Evolutionary conservation across 495 filamentous ascomycete species (phyloP).

Genomic region (Xylaria venustula): DNA sequence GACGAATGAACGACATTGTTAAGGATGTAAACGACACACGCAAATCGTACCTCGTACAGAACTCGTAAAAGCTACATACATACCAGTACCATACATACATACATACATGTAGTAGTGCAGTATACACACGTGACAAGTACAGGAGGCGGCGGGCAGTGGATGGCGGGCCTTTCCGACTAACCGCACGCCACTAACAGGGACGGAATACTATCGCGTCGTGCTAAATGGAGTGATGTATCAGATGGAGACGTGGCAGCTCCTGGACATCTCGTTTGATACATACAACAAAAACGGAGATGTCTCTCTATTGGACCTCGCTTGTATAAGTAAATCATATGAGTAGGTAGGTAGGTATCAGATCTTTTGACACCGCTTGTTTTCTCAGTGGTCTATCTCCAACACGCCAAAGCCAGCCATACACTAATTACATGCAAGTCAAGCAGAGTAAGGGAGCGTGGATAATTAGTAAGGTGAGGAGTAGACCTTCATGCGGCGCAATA

Average conservation of each 20-base stretch:
- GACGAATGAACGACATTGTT: neutral
- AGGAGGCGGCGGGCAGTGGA: slow-evolving; percentile 1
- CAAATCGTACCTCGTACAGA: too few relatives aligned
- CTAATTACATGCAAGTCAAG: neutral
- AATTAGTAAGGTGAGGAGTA: neutral
- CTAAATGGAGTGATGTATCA: too few relatives aligned
- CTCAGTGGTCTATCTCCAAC: neutral
- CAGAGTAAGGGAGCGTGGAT: neutral
- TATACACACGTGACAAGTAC: too few relatives aligned
- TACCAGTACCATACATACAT: too few relatives aligned
- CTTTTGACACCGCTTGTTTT: neutral
- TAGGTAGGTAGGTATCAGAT: neutral
- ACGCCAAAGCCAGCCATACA: neutral
- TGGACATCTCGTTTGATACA: neutral
- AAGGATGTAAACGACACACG: too few relatives aligned
- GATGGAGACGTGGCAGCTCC: neutral
- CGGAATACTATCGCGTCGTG: neutral
- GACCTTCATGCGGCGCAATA: neutral
- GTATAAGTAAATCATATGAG: too few relatives aligned
- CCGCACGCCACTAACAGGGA: slow-evolving; percentile 5
- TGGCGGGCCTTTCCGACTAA: slow-evolving; percentile 9
- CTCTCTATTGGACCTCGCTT: too few relatives aligned
- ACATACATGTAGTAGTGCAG: neutral
- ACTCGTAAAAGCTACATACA: too few relatives aligned
- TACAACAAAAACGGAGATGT: too few relatives aligned